Base-by-base conservation (phyloP, 2,329 filamentous ascomycete genomes). In the Drechslerella dactyloides region DNA sequence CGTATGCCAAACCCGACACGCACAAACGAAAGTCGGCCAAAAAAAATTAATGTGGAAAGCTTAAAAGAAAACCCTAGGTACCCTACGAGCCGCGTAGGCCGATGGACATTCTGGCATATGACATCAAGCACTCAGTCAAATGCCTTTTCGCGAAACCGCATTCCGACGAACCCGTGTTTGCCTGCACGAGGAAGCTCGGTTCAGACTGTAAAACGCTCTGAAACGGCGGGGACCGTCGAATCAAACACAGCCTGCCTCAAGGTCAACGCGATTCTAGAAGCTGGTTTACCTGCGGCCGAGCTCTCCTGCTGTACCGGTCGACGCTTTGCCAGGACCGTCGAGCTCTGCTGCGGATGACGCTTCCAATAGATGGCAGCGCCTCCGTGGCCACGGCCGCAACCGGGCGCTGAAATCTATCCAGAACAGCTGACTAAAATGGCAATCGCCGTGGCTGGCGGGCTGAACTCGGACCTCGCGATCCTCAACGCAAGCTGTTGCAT, bases 221-320 rank as follows among this genome's bases (percentile, higher is more conserved):
- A 70, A 70, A 70, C 66, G 59, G 54, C 59, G 33, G 66, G n/a
- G 24, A 40, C 21, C 27, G 50, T 46, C 44, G 44, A 48, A 17
- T 64, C 58, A 70, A 70, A 69, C 66, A n/a, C 44, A 48, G 55
- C 66, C 37, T 53, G 66, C 66, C 63, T 70, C 66, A 70, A 58
- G 54, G 46, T 51, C 66, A 70, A 64, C 59, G 63, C 66, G 59
- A 59, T 57, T 64, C 33, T 27, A 64, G 50, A 19, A 54, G 52
- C 44, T 57, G 35, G 19, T 27, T 37, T 51, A n/a, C 30, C 57
- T 42, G 37, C 7, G 19, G 46, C 19, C 8, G 46, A 51, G 46
- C 46, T 51, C 23, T 21, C 27, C 8, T 33, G 27, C 27, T 33
- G 8, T 33, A 33, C 27, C 27, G 3, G 27, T 33, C 27, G 27